These are phyloP conservation scores for Leptodontidium sp. DNA, from an alignment of 2,329 filamentous ascomycete species.

Conservation along the genomic window DNA sequence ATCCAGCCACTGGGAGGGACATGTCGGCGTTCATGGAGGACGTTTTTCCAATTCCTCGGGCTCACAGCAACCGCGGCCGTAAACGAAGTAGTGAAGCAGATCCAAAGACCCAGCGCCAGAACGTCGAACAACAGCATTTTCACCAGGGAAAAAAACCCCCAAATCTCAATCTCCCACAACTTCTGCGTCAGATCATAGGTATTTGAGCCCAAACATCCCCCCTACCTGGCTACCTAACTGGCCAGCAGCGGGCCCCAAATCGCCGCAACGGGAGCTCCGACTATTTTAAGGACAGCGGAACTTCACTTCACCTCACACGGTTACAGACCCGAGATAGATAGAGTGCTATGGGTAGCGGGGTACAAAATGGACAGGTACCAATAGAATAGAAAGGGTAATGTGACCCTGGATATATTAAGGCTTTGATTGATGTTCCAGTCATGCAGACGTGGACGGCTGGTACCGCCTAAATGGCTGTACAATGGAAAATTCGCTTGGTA, in stretches of 20 bases:
- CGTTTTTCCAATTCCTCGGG: constrained; percentile 1
- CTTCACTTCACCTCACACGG: not conserved
- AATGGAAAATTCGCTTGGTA: not conserved
- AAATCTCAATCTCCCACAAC: not conserved
- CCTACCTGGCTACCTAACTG: not conserved
- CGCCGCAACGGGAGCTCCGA: not conserved
- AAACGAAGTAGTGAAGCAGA: not conserved
- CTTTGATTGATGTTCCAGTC: constrained; percentile 1
- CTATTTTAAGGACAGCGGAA: constrained; percentile 18
- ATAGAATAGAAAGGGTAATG: not conserved
- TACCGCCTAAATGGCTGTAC: constrained; percentile 15
- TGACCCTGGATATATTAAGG: constrained; percentile 3
- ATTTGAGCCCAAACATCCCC: not conserved
- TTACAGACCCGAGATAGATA: not conserved
- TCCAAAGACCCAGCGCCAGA: not conserved
- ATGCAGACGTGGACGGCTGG: not conserved
- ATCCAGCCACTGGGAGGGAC: constrained; percentile 17
- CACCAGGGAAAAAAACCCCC: not conserved
- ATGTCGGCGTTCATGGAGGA: constrained; percentile 21
- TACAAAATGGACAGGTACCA: not conserved
- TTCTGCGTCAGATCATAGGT: not conserved
- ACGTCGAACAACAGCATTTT: not conserved
- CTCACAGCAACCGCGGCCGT: not conserved
- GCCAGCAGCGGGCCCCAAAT: constrained; percentile 1
- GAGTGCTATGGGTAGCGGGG: not conserved